Percentiles rank a stretch among this genome's conserved stretches.
These are phyloP conservation scores for Aspergillus sp. DNA, from an alignment of 2,329 filamentous ascomycete genomes.

Conservation along the genomic window DNA sequence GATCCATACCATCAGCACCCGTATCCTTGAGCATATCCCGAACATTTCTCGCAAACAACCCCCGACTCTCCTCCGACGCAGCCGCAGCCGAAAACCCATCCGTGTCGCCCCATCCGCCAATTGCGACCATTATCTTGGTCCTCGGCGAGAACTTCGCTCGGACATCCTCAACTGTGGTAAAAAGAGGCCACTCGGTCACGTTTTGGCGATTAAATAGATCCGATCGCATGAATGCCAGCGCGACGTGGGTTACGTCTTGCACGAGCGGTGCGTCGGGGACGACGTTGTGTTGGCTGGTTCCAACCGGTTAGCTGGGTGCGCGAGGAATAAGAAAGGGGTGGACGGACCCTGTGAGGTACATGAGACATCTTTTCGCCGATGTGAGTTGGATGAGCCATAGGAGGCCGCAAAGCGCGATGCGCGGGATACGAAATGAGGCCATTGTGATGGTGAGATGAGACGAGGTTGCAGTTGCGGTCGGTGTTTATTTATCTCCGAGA, in stretches of 20 bases:
- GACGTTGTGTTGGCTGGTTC: conserved; percentile 8
- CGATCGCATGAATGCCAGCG: conserved; percentile 10
- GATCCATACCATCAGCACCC: conserved; percentile 9
- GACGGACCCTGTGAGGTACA: conserved; percentile 7
- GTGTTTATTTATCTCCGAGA: too few species aligned
- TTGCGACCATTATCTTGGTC: conserved; percentile 3
- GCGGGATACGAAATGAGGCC: too few species aligned
- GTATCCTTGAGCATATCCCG: conserved; percentile 9
- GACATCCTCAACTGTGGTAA: not conserved
- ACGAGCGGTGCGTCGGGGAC: conserved; percentile 1
- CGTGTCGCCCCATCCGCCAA: conserved; percentile 14
- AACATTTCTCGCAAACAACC: conserved; percentile 9
- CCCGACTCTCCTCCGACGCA: conserved; percentile 1
- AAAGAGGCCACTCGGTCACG: conserved; percentile 6
- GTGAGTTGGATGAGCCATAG: too few species aligned
- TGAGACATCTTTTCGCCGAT: not conserved
- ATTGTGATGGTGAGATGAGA: too few species aligned
- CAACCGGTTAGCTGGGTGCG: not conserved
- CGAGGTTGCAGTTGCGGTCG: too few species aligned
- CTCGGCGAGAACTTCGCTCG: not conserved
- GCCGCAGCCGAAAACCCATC: conserved; percentile 9
- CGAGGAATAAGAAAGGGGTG: not conserved
- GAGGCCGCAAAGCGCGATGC: too few species aligned
- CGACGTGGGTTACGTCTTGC: conserved; percentile 6
- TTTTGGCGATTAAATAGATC: not conserved